Evolutionary conservation across 345 rosid genomes (phyloP).

Genomic region (Bruguiera sexangula): DNA sequence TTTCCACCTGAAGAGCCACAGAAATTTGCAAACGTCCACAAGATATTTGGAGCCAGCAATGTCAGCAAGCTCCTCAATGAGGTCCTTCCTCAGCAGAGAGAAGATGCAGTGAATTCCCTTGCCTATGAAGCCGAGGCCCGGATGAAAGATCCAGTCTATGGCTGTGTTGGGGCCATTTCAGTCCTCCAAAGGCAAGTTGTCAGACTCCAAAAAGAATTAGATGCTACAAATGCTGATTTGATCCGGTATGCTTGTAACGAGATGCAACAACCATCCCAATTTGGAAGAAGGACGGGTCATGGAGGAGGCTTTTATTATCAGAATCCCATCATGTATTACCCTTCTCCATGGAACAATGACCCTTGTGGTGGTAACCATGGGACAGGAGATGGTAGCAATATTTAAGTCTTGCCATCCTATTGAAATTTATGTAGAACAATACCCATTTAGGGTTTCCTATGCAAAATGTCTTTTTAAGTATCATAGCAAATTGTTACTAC

Average conservation of each 20-base stretch:
- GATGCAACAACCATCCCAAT: constrained; percentile 5
- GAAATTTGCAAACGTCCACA: constrained; percentile 33
- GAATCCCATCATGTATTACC: constrained; percentile 11
- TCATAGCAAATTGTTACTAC: not conserved
- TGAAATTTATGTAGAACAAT: not conserved
- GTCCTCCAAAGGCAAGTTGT: constrained; percentile 32
- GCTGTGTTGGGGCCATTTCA: constrained; percentile 35
- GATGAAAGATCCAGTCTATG: constrained; percentile 32
- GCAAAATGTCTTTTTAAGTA: not conserved
- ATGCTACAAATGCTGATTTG: constrained; percentile 30
- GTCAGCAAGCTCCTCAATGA: constrained; percentile 31
- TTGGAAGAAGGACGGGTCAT: constrained; percentile 10
- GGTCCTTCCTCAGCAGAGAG: constrained; percentile 32
- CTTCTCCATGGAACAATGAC: constrained; percentile 16
- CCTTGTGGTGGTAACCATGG: constrained; percentile 4
- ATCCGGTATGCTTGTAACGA: constrained; percentile 26
- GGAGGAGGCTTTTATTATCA: constrained; percentile 12
- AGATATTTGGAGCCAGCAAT: constrained; percentile 36
- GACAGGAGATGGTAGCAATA: constrained; percentile 9
- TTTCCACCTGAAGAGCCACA: constrained; percentile 32
- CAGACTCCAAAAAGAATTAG: constrained; percentile 30
- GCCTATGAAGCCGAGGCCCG: constrained; percentile 37
- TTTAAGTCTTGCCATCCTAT: not conserved
- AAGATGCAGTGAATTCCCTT: constrained; percentile 35
- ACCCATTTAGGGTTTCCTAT: constrained; percentile 30